Base-by-base conservation (phyloP, 257 asterid genomes). In the Petunia axillaris region DNA sequence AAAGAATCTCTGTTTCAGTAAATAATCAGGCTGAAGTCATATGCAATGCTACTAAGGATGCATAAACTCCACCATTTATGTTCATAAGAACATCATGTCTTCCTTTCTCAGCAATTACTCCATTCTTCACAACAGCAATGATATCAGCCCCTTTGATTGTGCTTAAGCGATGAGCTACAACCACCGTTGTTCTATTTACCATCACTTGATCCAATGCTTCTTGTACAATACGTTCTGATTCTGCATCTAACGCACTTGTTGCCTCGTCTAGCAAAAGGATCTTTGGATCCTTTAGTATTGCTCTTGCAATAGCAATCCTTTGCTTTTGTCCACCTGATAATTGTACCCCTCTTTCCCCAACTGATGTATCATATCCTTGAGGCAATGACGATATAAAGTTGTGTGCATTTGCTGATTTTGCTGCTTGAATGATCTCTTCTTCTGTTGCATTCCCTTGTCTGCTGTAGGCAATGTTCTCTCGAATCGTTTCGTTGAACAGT, bases 321-420 rank as follows among this genome's bases (percentile, higher is more conserved):
- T 93, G 96, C 83, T 91, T 93, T 53, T 93, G 97, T 54, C 97
- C 97, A 3, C 96, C 97, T 0, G 96, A 93, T 70, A 93, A 54
- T 44, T 93, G 96, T 3, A 88, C 81, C 50, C 97, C 97, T 74
- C 94, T 78, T 53, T 93, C 96, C 13, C 97, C 97, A 11, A 91
- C 97, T 0, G 75, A 83, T 1, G 98, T 91, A 4, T 89, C 90
- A 14, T 90, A 93, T 48, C 97, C 97, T 5, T 85, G 85, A 43
- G 98, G 98, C 85, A 91, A 60, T 11, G 92, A 92, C 1, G 94
- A 87, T 16, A 93, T 89, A 85, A 93, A 93, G 85, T 43, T 83
- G 82, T 91, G 94, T 2, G 94, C 97, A 58, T 92, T 93, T 15
- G 98, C 91, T 0, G 89, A 83, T 86, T 83, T 88, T 8, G 98